These are phyloP conservation scores for Sclerotinia spermophila DNA, from an alignment of 2,329 filamentous ascomycete genomes.

Conservation along the genomic window DNA sequence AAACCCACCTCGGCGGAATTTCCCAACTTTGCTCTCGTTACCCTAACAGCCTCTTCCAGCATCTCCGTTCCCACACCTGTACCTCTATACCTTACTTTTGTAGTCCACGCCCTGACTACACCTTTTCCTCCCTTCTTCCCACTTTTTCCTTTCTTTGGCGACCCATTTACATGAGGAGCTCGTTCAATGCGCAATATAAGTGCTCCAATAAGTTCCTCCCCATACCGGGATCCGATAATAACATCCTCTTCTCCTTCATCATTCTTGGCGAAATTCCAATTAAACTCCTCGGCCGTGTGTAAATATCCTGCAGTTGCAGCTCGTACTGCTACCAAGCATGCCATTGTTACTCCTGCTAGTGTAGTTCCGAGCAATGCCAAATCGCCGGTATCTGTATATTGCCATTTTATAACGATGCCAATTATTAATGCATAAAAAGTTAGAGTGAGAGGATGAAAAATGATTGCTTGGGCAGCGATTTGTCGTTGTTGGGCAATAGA, in stretches of 20 bases:
- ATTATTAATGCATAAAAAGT: conserved; percentile 46
- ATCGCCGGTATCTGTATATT: conserved; percentile 45
- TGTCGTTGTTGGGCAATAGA: conserved; percentile 80
- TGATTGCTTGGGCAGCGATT: conserved; percentile 36
- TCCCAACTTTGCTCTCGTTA: conserved; percentile 66
- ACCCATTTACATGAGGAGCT: conserved; percentile 22
- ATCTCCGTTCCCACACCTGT: conserved; percentile 70
- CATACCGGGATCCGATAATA: conserved; percentile 64
- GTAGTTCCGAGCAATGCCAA: conserved; percentile 55
- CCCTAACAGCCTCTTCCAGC: conserved; percentile 67
- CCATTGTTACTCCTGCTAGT: conserved; percentile 58
- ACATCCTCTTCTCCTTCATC: conserved; percentile 47
- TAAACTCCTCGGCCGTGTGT: conserved; percentile 32
- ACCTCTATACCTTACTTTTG: conserved; percentile 62
- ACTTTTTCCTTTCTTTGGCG: conserved; percentile 29
- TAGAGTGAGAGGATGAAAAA: conserved; percentile 52
- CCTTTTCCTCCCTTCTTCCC: conserved; percentile 57
- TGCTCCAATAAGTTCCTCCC: conserved; percentile 66
- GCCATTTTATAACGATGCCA: conserved; percentile 43
- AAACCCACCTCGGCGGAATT: conserved; percentile 67
- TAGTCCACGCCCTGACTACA: conserved; percentile 80
- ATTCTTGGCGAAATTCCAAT: conserved; percentile 30
- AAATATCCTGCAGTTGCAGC: conserved; percentile 58
- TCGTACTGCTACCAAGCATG: conserved; percentile 58
- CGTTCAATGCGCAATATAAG: conserved; percentile 64